Evolutionary conservation across 176 grass and related monocot species (phyloP).

Genomic region (Raddia distichophylla): DNA sequence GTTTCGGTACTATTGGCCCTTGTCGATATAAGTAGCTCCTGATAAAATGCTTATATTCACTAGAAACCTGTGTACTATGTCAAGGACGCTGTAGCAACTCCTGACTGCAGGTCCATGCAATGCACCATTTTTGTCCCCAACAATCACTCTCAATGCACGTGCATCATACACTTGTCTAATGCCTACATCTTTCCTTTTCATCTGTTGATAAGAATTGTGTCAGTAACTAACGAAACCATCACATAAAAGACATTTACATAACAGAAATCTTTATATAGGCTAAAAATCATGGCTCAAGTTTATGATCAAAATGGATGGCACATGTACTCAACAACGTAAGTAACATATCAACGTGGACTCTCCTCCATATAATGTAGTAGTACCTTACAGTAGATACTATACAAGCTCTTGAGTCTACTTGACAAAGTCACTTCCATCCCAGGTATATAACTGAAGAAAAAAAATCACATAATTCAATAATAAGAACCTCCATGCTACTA

Average conservation of each 20-base stretch:
- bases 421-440: constrained; percentile 98
- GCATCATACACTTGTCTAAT: constrained; percentile 92
- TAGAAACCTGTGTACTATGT: constrained; percentile 87
- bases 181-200: constrained; percentile 90
- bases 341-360: constrained; percentile 4
- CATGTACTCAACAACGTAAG: not conserved
- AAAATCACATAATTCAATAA: constrained; percentile 35
- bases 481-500: constrained; percentile 3
- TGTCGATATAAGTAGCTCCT: constrained; percentile 10
- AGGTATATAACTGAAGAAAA: constrained; percentile 84
- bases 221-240: constrained; percentile 19
- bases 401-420: constrained; percentile 94
- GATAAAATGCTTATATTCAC: constrained; percentile 34
- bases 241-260: constrained; percentile 9
- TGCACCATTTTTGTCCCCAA: constrained; percentile 90
- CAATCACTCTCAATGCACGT: constrained; percentile 90
- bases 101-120: constrained; percentile 95
- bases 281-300: not conserved
- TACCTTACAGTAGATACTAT: constrained; percentile 97
- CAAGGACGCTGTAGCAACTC: constrained; percentile 85
- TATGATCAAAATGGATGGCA: constrained; percentile 30
- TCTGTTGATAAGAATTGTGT: constrained; percentile 56
- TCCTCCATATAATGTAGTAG: constrained; percentile 22
- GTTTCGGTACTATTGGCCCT: constrained; percentile 9
- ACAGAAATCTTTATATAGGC: constrained; percentile 12